Evolutionary conservation across 805 yeast species (phyloP).

Genomic region (Maudiozyma barnettii): DNA sequence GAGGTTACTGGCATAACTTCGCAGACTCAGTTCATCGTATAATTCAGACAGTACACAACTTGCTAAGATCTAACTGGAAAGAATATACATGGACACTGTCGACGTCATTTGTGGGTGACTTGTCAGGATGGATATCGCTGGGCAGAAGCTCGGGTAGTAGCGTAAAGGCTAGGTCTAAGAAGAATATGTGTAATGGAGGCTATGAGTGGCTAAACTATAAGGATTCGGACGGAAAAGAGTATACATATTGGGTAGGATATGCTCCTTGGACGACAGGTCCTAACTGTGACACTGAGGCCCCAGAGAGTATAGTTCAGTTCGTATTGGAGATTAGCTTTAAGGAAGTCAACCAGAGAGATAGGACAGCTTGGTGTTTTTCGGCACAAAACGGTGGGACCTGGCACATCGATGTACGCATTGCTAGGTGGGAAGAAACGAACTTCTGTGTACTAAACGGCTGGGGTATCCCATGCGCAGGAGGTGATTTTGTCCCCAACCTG

Average conservation of each 20-base stretch:
- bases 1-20: neutral
- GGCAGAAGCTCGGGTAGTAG: neutral
- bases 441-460: neutral
- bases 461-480: neutral
- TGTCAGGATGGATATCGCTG: neutral
- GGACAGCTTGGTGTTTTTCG: neutral
- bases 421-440: neutral
- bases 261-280: neutral
- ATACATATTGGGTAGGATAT: neutral
- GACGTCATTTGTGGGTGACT: neutral
- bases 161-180: neutral
- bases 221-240: neutral
- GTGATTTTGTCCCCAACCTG: neutral
- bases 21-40: neutral
- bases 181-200: neutral
- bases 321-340: neutral
- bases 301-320: neutral
- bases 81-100: neutral
- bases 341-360: neutral
- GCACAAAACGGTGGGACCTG: neutral
- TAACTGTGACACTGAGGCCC: neutral
- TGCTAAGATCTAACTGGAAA: neutral
- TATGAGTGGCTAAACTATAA: neutral
- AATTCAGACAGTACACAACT: neutral
- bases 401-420: neutral